phyloP scores from a whole-genome alignment of 2,329 filamentous ascomycete species.

The Metarhizium anisopliae region DNA sequence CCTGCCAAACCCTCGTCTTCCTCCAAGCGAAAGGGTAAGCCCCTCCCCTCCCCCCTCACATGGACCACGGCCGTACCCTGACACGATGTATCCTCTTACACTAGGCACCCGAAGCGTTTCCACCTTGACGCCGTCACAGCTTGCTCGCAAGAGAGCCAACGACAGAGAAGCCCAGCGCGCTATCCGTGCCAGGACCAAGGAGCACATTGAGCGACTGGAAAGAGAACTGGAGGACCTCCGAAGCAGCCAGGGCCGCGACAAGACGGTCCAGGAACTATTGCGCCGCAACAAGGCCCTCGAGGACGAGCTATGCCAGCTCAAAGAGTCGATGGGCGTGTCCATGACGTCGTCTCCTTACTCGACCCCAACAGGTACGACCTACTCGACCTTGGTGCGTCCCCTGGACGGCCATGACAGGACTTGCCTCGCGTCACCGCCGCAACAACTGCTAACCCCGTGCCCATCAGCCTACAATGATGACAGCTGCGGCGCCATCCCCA shows the following conservation, averaged over 20 bases:
- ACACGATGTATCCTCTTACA: neutral
- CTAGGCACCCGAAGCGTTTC: constrained; percentile 67
- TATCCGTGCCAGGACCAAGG: constrained; percentile 78
- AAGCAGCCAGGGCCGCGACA: constrained; percentile 37
- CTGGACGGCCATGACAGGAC: constrained; percentile 7
- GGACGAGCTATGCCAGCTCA: constrained; percentile 38
- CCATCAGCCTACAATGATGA: constrained; percentile 32
- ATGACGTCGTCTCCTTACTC: constrained; percentile 32
- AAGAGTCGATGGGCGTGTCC: constrained; percentile 35
- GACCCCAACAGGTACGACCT: constrained; percentile 26
- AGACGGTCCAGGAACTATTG: constrained; percentile 42
- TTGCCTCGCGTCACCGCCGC: constrained; percentile 2
- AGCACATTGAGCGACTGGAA: constrained; percentile 74
- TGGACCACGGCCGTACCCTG: neutral
- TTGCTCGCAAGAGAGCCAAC: constrained; percentile 84
- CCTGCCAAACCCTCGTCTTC: constrained; percentile 25
- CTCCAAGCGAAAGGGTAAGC: constrained; percentile 36
- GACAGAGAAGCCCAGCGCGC: constrained; percentile 84
- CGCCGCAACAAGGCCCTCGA: constrained; percentile 45
- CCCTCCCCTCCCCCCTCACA: neutral
- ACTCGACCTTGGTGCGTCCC: constrained; percentile 6
- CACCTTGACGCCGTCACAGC: constrained; percentile 77
- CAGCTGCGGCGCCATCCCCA: constrained; percentile 29
- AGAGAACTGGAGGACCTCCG: constrained; percentile 64
- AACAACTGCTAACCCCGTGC: constrained; percentile 12